phyloP scores from a whole-genome alignment of 345 rosid genomes.

The Eutrema yunnanense region DNA sequence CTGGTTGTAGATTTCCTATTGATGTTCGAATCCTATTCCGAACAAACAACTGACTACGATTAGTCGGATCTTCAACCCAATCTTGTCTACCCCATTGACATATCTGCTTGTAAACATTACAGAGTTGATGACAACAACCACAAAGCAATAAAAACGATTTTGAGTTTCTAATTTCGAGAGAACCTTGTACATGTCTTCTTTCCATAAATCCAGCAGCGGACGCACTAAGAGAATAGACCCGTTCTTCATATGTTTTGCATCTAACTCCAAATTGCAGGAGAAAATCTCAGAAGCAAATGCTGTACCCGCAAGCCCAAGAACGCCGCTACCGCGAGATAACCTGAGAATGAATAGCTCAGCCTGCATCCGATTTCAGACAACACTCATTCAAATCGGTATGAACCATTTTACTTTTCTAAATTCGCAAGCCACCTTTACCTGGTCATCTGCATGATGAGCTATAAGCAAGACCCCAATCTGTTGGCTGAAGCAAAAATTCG shows the following conservation, averaged over 20 bases:
- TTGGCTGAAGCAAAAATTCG: conserved; percentile 47
- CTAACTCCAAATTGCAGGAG: conserved; percentile 29
- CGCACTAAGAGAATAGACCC: conserved; percentile 64
- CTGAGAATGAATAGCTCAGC: conserved; percentile 83
- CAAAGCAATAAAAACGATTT: neutral
- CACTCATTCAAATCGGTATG: conserved; percentile 1
- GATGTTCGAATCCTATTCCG: conserved; percentile 81
- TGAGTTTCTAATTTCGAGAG: neutral
- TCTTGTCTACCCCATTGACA: conserved; percentile 45
- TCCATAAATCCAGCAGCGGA: conserved; percentile 65
- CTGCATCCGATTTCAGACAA: conserved; percentile 45
- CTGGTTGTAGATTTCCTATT: conserved; percentile 48
- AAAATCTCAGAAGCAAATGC: conserved; percentile 71
- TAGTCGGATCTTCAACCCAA: conserved; percentile 95
- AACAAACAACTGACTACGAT: conserved; percentile 59
- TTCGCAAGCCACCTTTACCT: conserved; percentile 36
- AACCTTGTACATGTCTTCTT: conserved; percentile 84
- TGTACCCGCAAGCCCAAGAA: conserved; percentile 93
- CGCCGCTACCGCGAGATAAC: conserved; percentile 88
- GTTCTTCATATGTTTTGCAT: conserved; percentile 28
- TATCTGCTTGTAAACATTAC: conserved; percentile 39
- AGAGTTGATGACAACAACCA: neutral
- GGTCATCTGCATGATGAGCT: conserved; percentile 95
- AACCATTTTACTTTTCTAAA: neutral
- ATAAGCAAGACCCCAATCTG: conserved; percentile 69